Conservation (phyloP, 805 yeast species). For the Starmerella ratchasimensis region DNA sequence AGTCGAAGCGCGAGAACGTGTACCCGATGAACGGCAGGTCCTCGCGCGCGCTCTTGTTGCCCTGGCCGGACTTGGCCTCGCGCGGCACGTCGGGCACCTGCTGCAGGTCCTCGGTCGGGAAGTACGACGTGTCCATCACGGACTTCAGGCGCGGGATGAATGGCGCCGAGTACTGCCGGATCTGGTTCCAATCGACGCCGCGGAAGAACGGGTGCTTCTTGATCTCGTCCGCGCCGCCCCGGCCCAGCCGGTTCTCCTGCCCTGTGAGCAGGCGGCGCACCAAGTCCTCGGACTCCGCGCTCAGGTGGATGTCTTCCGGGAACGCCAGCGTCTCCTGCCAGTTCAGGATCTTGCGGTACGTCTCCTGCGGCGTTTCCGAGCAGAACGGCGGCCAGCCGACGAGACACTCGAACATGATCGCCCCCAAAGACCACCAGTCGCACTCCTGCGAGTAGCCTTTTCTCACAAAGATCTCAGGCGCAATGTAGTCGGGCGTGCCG, state of each 20-base stretch:
- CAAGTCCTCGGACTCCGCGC: constrained; percentile 79
- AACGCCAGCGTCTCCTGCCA: constrained; percentile 80
- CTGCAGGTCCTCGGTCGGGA: constrained; percentile 95
- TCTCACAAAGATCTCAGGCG: constrained; percentile 83
- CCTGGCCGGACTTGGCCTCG: constrained; percentile 23
- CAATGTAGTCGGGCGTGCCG: constrained; percentile 92
- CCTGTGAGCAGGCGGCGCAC: constrained; percentile 63
- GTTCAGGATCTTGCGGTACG: constrained; percentile 77
- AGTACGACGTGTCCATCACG: constrained; percentile 90
- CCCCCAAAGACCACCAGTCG: constrained; percentile 97
- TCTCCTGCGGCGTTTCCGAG: constrained; percentile 86
- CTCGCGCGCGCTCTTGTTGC: constrained; percentile 46
- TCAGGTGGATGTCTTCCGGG: constrained; percentile 83
- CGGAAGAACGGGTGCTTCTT: constrained; percentile 84
- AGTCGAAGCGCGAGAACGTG: constrained; percentile 89
- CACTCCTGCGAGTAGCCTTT: constrained; percentile 96
- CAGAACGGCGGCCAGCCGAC: constrained; percentile 98
- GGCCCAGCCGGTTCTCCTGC: constrained; percentile 69
- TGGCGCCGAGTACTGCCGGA: constrained; percentile 80
- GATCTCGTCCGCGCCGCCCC: constrained; percentile 87
- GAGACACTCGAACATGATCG: constrained; percentile 90
- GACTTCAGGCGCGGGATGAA: constrained; percentile 83
- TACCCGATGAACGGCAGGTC: constrained; percentile 96
- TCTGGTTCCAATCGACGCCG: constrained; percentile 91
- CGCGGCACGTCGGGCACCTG: constrained; percentile 87